phyloP scores from a whole-genome alignment of 1,139 yeast species.

The Suhomyces panamericanus region DNA sequence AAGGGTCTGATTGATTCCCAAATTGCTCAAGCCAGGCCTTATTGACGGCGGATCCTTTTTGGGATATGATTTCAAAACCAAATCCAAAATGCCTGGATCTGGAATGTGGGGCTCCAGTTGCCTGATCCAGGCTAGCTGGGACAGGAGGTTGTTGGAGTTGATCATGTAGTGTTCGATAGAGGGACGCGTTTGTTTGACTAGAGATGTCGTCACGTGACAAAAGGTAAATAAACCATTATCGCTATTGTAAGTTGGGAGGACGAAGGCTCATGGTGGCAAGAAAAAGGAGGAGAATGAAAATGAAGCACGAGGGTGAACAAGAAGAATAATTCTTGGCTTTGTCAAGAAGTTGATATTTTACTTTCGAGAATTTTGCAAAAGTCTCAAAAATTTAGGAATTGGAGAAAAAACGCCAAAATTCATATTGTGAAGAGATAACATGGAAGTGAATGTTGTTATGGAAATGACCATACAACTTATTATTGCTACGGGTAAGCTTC shows the following conservation, averaged over 20 bases:
- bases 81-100: conserved; percentile 2
- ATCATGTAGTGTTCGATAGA: conserved; percentile 7
- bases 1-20: background rate
- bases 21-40: background rate
- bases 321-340: too few relatives aligned
- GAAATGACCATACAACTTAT: too few relatives aligned
- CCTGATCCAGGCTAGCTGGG: conserved; percentile 12
- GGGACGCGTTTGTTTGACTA: conserved; percentile 6
- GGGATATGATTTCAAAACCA: conserved; percentile 9
- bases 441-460: too few relatives aligned
- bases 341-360: too few relatives aligned
- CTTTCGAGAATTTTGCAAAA: too few relatives aligned
- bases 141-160: conserved; percentile 13
- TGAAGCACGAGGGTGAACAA: too few relatives aligned
- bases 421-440: too few relatives aligned
- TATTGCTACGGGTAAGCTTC: too few relatives aligned
- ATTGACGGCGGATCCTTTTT: conserved; percentile 3
- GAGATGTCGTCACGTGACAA: conserved; percentile 1
- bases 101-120: conserved; percentile 12
- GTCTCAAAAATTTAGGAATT: too few relatives aligned
- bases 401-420: too few relatives aligned
- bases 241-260: background rate
- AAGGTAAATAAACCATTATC: background rate
- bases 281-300: too few relatives aligned
- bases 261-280: background rate